Percentiles rank a stretch among this genome's conserved stretches.
Evolutionary conservation across 2,329 filamentous ascomycete species (phyloP).

Genomic region (Verticillium nubilum): DNA sequence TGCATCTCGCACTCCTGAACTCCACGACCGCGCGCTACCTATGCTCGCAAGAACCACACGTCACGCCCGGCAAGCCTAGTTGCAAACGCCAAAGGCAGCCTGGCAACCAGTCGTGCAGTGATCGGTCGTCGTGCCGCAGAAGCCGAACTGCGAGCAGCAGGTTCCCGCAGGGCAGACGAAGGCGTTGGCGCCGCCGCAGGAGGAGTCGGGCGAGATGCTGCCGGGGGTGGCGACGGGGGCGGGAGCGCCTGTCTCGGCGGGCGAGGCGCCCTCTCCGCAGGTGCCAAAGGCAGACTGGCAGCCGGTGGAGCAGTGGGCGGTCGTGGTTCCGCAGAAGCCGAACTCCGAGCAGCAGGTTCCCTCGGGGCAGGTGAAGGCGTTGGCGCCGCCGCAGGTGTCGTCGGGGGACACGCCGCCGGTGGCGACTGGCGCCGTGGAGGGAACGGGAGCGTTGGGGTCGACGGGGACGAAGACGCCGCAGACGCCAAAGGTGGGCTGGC

Average conservation of each 20-base stretch:
- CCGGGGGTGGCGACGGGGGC: not conserved
- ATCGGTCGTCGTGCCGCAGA: conserved; percentile 13
- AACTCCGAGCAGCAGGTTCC: conserved; percentile 14
- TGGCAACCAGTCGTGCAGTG: conserved; percentile 13
- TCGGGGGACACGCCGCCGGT: conserved; percentile 9
- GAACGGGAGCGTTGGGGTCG: conserved; percentile 1
- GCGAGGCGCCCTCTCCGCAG: not conserved
- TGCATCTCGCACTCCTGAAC: too few relatives aligned
- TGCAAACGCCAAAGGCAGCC: conserved; percentile 9
- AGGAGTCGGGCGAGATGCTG: not conserved
- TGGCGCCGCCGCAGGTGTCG: conserved; percentile 6
- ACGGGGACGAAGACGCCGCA: conserved; percentile 9
- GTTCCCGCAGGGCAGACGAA: conserved; percentile 4
- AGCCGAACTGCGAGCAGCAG: conserved; percentile 15
- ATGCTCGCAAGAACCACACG: too few relatives aligned
- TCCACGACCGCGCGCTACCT: too few relatives aligned
- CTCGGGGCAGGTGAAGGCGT: conserved; percentile 4
- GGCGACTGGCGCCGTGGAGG: not conserved
- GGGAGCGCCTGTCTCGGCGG: too few relatives aligned
- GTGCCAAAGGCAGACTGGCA: conserved; percentile 9
- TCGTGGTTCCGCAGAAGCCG: conserved; percentile 13
- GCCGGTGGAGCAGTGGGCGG: conserved; percentile 13
- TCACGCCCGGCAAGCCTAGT: too few relatives aligned
- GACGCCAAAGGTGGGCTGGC: conserved; percentile 13
- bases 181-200: conserved; percentile 7